Conservation (phyloP, 345 rosid genomes). For the Trapa incisa region DNA sequence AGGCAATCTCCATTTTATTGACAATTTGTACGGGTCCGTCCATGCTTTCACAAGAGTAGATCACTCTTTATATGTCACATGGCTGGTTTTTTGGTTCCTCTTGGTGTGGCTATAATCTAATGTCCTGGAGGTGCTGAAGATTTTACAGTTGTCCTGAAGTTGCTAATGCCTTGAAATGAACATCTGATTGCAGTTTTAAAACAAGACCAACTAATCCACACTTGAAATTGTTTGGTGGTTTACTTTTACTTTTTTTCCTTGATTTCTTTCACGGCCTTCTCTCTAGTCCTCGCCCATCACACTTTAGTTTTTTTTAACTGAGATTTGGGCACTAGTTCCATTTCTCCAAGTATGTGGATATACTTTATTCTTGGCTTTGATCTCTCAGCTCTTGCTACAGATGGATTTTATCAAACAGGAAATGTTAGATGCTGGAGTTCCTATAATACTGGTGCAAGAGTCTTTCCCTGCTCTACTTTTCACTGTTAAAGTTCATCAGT, state of each 20-base stretch:
- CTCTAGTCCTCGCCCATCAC: not conserved
- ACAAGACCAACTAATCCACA: not conserved
- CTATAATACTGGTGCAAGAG: slow-evolving; percentile 49
- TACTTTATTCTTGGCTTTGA: slow-evolving; percentile 6
- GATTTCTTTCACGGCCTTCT: not conserved
- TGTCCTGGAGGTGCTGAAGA: not conserved
- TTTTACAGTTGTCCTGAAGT: not conserved
- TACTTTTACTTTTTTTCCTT: not conserved
- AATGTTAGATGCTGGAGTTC: slow-evolving; percentile 37
- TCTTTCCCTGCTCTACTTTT: not conserved
- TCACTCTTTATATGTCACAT: not conserved
- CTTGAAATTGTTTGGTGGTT: not conserved
- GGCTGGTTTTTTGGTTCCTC: not conserved
- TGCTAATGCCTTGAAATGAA: not conserved
- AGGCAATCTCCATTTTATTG: not conserved
- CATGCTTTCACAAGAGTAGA: not conserved
- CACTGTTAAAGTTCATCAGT: not conserved
- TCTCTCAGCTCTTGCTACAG: slow-evolving; percentile 23
- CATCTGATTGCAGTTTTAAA: not conserved
- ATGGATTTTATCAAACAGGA: slow-evolving; percentile 53
- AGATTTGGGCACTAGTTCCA: slow-evolving; percentile 5
- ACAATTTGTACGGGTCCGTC: not conserved
- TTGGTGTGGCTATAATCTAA: not conserved
- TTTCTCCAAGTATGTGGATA: not conserved
- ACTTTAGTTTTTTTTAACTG: not conserved